phyloP scores from a whole-genome alignment of 306 rosid genomes.

The Glycine soja region DNA sequence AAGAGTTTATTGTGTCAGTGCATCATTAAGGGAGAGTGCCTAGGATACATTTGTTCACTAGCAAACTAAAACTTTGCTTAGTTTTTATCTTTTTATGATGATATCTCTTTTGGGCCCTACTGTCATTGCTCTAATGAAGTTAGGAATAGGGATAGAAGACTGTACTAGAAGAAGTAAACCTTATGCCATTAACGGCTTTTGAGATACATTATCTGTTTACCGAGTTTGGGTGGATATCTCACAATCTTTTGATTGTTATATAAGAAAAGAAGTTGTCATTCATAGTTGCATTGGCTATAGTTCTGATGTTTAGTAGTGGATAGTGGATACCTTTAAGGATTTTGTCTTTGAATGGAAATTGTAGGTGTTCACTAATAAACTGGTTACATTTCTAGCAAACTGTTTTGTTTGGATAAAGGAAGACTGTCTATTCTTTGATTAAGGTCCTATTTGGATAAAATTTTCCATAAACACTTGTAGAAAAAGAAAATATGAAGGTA shows the following conservation, averaged over 20 bases:
- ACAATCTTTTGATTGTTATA: background rate
- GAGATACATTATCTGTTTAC: background rate
- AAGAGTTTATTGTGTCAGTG: background rate
- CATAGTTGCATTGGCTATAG: constrained; percentile 1
- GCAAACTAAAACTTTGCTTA: background rate
- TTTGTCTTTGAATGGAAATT: constrained; percentile 28
- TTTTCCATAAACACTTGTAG: background rate
- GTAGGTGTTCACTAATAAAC: constrained; percentile 6
- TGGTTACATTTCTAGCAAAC: constrained; percentile 1
- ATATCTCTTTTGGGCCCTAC: constrained; percentile 12
- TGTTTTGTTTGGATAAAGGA: constrained; percentile 3
- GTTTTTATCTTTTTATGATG: background rate
- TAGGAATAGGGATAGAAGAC: background rate
- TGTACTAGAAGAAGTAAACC: background rate
- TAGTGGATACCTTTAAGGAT: background rate
- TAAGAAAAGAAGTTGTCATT: constrained; percentile 14
- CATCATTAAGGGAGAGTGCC: background rate
- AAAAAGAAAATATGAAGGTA: background rate
- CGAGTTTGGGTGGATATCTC: constrained; percentile 14
- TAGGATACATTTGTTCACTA: background rate
- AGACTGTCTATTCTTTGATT: constrained; percentile 1
- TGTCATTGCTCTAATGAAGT: constrained; percentile 4
- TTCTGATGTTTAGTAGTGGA: constrained; percentile 33
- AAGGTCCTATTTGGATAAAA: background rate
- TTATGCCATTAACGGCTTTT: background rate